Base-by-base conservation (phyloP, 352 stramenopile species). In the Globisporangium middletonii region DNA sequence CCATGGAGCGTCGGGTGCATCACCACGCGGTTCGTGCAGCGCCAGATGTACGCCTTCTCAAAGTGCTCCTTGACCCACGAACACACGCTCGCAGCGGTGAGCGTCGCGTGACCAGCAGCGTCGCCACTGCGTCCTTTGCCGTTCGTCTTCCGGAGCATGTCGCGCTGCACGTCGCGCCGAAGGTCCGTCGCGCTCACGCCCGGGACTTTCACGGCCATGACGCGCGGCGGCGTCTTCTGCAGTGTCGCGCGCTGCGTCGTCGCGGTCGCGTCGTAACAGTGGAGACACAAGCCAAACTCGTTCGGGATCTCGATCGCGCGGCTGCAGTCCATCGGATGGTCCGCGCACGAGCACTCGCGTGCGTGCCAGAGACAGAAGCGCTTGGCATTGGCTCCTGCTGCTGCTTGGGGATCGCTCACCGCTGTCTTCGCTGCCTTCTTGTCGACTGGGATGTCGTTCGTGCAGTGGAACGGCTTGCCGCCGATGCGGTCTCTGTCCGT, bases 21-120 rank as follows among this genome's bases (percentile, higher is more conserved):
- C 23, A 90, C 35, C 7, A 90, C 82, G 1, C 53, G 53, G 51
- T 87, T 86, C 12, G 50, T 65, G 59, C 82, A 92, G 7, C 69
- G 71, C 79, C 77, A 89, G 4, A 86, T 57, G 53, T 76, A 84
- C 9, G 55, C 63, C 0, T 65, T 68, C 30, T 85, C 73, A 9
- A 57, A 77, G 51, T 88, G 77, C 43, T 86, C 75, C 53, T 85
- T 84, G 45, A 79, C 64, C 79, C 79, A 89, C 8, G 53, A 44
- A 50, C 77, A 89, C 19, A 71, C 19, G 51, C 69, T 86, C 15
- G 55, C 53, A 2, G 56, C 56, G 18, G 59, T 76, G 26, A 74
- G 47, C 18, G 23, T 51, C 13, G 8, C 18, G 13, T 18, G 16
- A 11, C 16, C 43, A 23, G 41, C 41, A 23, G 41, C 41, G 6